phyloP scores from a whole-genome alignment of 2,329 filamentous ascomycete genomes.

The Botrytis porri region DNA sequence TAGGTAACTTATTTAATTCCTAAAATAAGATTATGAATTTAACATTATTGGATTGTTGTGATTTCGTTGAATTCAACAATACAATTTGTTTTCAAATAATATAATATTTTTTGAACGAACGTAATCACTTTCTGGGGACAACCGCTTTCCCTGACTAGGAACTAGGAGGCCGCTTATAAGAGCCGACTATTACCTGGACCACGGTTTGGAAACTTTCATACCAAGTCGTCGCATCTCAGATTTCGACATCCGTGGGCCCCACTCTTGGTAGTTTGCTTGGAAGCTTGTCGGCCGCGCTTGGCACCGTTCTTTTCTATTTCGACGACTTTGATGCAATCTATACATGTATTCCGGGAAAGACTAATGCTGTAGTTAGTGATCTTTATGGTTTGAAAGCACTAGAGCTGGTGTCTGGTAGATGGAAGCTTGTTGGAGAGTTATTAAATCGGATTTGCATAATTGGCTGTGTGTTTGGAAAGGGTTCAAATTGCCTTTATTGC shows the following conservation, averaged over 20 bases:
- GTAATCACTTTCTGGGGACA: too few species aligned
- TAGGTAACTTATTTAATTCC: too few species aligned
- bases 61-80: too few species aligned
- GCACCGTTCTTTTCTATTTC: neutral
- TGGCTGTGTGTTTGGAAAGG: neutral
- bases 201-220: neutral
- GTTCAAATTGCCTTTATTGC: neutral
- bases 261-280: neutral
- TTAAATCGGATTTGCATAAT: neutral
- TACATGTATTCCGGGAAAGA: neutral
- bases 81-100: too few species aligned
- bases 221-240: neutral
- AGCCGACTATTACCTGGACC: too few species aligned
- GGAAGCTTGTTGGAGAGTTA: neutral
- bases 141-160: too few species aligned
- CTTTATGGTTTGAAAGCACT: neutral
- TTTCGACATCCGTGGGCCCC: neutral
- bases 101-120: too few species aligned
- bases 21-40: too few species aligned
- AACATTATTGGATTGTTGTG: too few species aligned
- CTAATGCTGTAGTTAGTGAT: neutral
- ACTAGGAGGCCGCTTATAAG: too few species aligned
- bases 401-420: neutral
- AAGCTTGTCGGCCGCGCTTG: neutral
- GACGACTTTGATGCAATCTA: neutral